Conservation (phyloP, 1,284 basidiomycete genomes). For the Tylopilus sp. region DNA sequence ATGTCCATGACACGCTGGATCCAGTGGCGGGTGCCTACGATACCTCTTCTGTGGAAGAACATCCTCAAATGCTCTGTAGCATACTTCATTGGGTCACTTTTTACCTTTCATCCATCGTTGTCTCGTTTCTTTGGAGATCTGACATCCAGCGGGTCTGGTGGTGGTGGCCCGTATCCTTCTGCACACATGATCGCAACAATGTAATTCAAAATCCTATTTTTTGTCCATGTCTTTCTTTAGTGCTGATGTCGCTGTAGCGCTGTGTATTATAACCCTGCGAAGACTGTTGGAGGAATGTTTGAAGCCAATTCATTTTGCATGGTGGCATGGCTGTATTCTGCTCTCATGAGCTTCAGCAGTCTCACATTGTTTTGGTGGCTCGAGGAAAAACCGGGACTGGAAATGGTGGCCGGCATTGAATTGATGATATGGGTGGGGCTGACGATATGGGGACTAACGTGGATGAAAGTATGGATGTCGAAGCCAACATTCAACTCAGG, state of each 20-base stretch:
- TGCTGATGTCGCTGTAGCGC: slow-evolving; percentile 43
- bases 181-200: slow-evolving; percentile 92
- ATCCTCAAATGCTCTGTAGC: slow-evolving; percentile 91
- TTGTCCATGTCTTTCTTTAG: not conserved
- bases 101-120: slow-evolving; percentile 82
- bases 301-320: slow-evolving; percentile 82
- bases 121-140: slow-evolving; percentile 64
- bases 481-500: slow-evolving; percentile 93
- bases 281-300: slow-evolving; percentile 88
- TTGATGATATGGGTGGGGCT: slow-evolving; percentile 80
- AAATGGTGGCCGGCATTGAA: slow-evolving; percentile 66
- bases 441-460: slow-evolving; percentile 80
- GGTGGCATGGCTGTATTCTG: slow-evolving; percentile 69
- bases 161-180: slow-evolving; percentile 59
- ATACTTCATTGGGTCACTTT: slow-evolving; percentile 87
- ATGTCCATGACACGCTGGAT: slow-evolving; percentile 7
- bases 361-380: slow-evolving; percentile 79
- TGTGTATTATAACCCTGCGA: slow-evolving; percentile 82
- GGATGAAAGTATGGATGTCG: slow-evolving; percentile 86
- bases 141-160: slow-evolving; percentile 49
- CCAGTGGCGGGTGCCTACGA: slow-evolving; percentile 30
- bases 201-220: slow-evolving; percentile 39
- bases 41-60: slow-evolving; percentile 62
- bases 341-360: slow-evolving; percentile 73
- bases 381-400: slow-evolving; percentile 64